phyloP scores from a whole-genome alignment of 2,329 filamentous ascomycete genomes.

The Daldinia sp. region DNA sequence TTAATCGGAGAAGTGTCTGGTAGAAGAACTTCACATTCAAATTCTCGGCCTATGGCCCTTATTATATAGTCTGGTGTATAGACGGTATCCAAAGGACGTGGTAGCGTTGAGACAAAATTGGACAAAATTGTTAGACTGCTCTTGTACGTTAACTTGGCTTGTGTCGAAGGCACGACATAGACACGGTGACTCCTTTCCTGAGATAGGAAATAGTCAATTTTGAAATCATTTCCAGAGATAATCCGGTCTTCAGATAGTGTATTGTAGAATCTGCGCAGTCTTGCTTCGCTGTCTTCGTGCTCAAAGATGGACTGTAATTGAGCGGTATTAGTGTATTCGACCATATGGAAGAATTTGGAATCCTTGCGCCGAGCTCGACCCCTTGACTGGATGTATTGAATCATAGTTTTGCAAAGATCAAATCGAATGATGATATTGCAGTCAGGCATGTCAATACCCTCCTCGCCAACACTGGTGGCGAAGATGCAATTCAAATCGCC shows the following conservation, averaged over 20 bases:
- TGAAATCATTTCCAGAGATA: conserved; percentile 69
- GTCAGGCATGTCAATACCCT: conserved; percentile 75
- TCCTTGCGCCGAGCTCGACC: conserved; percentile 83
- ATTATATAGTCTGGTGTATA: conserved; percentile 71
- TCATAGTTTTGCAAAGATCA: conserved; percentile 88
- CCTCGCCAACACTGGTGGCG: conserved; percentile 75
- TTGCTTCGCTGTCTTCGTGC: conserved; percentile 69
- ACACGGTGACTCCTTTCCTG: conserved; percentile 63
- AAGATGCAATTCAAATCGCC: conserved; percentile 73
- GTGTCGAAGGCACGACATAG: conserved; percentile 73
- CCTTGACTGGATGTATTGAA: conserved; percentile 93
- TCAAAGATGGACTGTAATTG: conserved; percentile 71
- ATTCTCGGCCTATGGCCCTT: conserved; percentile 67
- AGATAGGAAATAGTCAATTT: conserved; percentile 67
- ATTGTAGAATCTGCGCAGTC: conserved; percentile 81
- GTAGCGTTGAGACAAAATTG: conserved; percentile 78
- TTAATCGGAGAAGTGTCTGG: conserved; percentile 80
- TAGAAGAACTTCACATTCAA: conserved; percentile 81
- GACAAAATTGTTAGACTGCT: conserved; percentile 78
- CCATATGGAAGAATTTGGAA: conserved; percentile 87
- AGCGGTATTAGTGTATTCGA: conserved; percentile 75
- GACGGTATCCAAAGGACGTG: conserved; percentile 56
- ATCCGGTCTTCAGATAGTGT: conserved; percentile 80
- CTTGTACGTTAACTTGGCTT: conserved; percentile 82
- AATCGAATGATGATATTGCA: conserved; percentile 80